Percentiles rank a stretch among this genome's conserved stretches.
Conservation (phyloP, 495 filamentous ascomycete species). For the Cercophora scortea region DNA sequence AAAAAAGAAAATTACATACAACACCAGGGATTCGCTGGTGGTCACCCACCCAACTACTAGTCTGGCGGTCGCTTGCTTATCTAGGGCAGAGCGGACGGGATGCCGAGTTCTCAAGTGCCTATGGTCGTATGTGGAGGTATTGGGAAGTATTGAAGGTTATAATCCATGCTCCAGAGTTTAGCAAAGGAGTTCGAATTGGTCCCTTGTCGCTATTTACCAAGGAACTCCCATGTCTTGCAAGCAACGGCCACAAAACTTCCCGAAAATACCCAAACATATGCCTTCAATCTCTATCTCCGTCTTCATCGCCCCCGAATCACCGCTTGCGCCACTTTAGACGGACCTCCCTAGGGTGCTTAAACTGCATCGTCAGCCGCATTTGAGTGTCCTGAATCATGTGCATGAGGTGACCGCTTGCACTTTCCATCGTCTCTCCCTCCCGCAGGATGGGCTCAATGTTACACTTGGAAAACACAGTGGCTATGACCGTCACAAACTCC, state of each 20-base stretch:
- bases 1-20: no score
- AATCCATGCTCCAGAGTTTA: no score
- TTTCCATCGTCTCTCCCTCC: constrained; percentile 19
- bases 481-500: constrained; percentile 41
- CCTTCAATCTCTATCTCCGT: no score
- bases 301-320: not conserved
- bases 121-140: not conserved
- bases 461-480: constrained; percentile 27
- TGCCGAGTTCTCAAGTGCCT: not conserved
- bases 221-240: no score
- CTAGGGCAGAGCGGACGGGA: not conserved
- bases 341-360: constrained; percentile 23
- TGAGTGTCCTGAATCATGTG: constrained; percentile 24
- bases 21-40: no score
- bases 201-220: no score
- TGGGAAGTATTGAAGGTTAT: no score
- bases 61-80: no score
- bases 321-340: constrained; percentile 9
- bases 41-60: no score
- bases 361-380: constrained; percentile 25
- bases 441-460: constrained; percentile 15
- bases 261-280: no score
- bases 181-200: no score
- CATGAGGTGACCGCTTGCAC: constrained; percentile 16
- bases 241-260: no score